Evolutionary conservation across 495 filamentous ascomycete species (phyloP).

Genomic region (Aspergillus leporis): DNA sequence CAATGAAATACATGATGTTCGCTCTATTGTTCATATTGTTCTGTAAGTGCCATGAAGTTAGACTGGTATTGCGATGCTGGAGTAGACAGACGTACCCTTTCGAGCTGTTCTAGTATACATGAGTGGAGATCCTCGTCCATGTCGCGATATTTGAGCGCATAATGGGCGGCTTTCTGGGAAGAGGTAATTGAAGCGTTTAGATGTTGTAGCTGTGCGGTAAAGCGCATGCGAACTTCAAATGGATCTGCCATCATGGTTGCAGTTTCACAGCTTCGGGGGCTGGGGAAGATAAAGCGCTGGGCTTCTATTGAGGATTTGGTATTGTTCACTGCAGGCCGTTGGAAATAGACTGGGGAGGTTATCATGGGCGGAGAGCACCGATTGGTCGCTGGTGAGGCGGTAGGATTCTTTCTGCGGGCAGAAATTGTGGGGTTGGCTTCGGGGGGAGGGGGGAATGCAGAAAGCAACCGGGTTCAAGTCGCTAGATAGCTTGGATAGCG

Average conservation of each 20-base stretch:
- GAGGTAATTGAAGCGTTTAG: constrained; percentile 87
- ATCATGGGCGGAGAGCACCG: background rate
- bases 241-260: constrained; percentile 76
- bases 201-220: constrained; percentile 82
- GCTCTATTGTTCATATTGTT: constrained; percentile 95
- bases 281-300: background rate
- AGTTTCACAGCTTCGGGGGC: background rate
- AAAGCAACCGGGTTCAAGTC: too few species aligned
- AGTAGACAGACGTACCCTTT: constrained; percentile 55
- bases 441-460: too few species aligned
- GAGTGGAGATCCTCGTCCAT: constrained; percentile 96
- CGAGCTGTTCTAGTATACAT: constrained; percentile 94
- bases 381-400: constrained; percentile 14
- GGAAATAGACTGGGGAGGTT: background rate
- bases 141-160: constrained; percentile 88
- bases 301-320: background rate
- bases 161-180: constrained; percentile 88
- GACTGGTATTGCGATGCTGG: background rate
- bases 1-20: constrained; percentile 99
- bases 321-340: background rate
- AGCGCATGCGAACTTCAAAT: constrained; percentile 97
- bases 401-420: constrained; percentile 17
- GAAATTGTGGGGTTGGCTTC: constrained; percentile 21
- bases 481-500: too few species aligned
- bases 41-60: constrained; percentile 32